Percentiles rank a stretch among this genome's conserved stretches.
Evolutionary conservation across 257 asterid genomes (phyloP).

Genomic region (Linaria vulgaris): DNA sequence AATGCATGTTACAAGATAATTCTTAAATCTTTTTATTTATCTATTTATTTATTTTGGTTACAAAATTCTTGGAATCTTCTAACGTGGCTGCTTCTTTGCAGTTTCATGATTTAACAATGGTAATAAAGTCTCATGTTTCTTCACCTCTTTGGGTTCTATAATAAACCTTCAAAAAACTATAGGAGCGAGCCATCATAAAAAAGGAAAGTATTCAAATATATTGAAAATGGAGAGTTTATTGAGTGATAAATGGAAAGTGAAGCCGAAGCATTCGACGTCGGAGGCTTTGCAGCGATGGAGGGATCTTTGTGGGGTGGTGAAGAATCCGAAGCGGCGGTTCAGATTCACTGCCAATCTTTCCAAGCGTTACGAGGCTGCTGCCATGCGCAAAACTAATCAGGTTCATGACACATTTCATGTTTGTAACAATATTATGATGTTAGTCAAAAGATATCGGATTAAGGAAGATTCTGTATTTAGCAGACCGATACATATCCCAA

Average conservation of each 20-base stretch:
- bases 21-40: background rate
- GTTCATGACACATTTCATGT: constrained; percentile 25
- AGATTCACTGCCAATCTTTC: constrained; percentile 88
- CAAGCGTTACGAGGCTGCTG: constrained; percentile 85
- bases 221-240: constrained; percentile 68
- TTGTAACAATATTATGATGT: no score
- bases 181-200: constrained; percentile 1
- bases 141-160: constrained; percentile 7
- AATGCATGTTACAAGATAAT: background rate
- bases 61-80: constrained; percentile 24
- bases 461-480: no score
- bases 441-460: no score
- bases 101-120: no score
- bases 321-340: constrained; percentile 87
- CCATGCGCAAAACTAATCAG: constrained; percentile 88
- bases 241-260: constrained; percentile 82
- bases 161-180: background rate
- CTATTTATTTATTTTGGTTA: background rate
- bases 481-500: no score
- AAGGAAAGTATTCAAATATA: background rate
- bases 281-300: constrained; percentile 85
- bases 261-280: constrained; percentile 67
- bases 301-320: constrained; percentile 84
- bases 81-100: no score
- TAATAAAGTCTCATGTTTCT: background rate